Base-by-base conservation (phyloP, 441 rosid genomes). In the Melastoma candidum region DNA sequence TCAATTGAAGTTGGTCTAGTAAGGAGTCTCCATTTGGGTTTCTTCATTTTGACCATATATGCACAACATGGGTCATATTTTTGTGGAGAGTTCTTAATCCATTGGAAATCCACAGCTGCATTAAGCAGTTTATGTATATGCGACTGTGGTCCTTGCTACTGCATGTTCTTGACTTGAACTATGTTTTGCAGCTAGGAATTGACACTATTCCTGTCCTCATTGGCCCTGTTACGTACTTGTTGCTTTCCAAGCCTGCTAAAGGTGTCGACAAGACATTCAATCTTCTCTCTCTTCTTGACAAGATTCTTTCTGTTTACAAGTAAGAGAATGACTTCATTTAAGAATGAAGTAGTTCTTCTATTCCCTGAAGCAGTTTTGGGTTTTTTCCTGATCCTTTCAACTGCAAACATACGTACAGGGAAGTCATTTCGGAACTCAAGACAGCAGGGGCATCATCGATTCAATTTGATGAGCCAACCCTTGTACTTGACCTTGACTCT, bases 371-470 rank as follows among this genome's bases (percentile, higher is more conserved):
- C 22, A 14, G 44, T 46, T 22, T 45, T 44, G 29, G 46, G 26
- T 17, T 17, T 4, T 9, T 11, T 11, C 17, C 47, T 54, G 25
- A 54, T 44, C 10, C 29, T 44, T 59, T 49, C 27, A 41, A n/a
- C 12, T 14, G 29, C 10, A 50, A 24, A n/a, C 4, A 44, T 43
- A 17, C 13, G 12, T 45, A 1, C 56, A 59, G 63, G 63, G 63
- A 59, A 51, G 63, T 59, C 2, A 44, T 59, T 17, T 51, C 50
- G 0, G 63, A 59, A 17, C 63, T 59, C 54, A 59, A 59, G 63
- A 56, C 63, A 51, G 63, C 63, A 50, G 63, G 63, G 44, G 63
- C 63, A 44, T 51, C 63, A 7, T 59, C 56, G 63, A 59, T 59
- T 51, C 63, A 59, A 49, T 51, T 59, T 45, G 63, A 59, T 51